Evolutionary conservation across 164 flowering plant genomes (phyloP).

Genomic region (Taxillus chinensis): DNA sequence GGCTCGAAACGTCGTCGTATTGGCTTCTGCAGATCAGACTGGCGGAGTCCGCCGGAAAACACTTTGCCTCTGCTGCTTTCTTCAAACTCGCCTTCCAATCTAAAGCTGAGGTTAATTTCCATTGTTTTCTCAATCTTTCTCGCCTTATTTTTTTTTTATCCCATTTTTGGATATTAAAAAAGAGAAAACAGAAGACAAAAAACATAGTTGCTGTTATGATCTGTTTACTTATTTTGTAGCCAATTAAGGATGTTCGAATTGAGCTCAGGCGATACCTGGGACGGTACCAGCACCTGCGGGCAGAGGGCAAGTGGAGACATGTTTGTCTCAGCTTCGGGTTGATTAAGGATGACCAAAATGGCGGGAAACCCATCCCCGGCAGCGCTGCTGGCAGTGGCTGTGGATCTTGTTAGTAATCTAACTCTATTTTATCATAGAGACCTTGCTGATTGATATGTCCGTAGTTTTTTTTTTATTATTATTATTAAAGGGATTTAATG

Average conservation of each 20-base stretch:
- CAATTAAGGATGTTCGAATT: constrained; percentile 15
- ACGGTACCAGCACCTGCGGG: constrained; percentile 17
- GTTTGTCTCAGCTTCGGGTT: constrained; percentile 21
- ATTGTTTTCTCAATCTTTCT: too few species aligned
- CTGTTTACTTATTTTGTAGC: constrained; percentile 6
- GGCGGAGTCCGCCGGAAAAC: constrained; percentile 35
- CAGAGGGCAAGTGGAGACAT: constrained; percentile 19
- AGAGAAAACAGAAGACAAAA: too few species aligned
- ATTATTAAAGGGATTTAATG: too few species aligned
- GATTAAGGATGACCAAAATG: constrained; percentile 6
- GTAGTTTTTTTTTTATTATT: too few species aligned
- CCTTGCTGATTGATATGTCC: too few species aligned
- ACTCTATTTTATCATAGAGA: too few species aligned
- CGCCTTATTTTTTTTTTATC: too few species aligned
- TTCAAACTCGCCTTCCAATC: constrained; percentile 30
- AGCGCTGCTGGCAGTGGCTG: too few species aligned
- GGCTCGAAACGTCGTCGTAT: constrained; percentile 31
- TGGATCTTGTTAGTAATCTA: too few species aligned
- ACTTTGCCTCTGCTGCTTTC: constrained; percentile 29
- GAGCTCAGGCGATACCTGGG: constrained; percentile 26
- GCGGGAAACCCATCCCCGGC: neutral
- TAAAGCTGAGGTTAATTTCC: constrained; percentile 28
- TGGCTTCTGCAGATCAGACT: constrained; percentile 41
- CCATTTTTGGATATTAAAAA: too few species aligned
- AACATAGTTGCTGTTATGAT: too few species aligned